Conservation (phyloP, 2,329 filamentous ascomycete genomes). For the Tolypocladium cylindrosporum region DNA sequence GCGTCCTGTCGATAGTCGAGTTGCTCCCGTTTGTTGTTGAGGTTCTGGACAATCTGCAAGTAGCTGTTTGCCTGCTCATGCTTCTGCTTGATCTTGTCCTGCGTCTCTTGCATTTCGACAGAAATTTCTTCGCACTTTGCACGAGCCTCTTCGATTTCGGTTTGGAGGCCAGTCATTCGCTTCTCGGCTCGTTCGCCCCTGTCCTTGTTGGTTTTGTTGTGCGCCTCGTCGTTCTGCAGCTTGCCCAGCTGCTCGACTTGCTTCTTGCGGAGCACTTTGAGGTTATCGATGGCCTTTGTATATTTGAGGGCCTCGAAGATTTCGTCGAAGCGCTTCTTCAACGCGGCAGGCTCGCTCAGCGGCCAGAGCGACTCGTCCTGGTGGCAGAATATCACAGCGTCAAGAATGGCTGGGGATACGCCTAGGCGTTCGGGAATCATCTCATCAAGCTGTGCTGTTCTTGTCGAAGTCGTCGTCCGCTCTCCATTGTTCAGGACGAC, state of each 20-base stretch:
- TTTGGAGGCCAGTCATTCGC: constrained; percentile 51
- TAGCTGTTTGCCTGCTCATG: constrained; percentile 66
- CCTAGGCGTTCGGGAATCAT: constrained; percentile 80
- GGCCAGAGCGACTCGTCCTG: constrained; percentile 98
- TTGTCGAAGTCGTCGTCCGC: constrained; percentile 66
- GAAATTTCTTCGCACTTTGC: constrained; percentile 49
- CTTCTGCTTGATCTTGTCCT: constrained; percentile 50
- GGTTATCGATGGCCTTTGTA: constrained; percentile 92
- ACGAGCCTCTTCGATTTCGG: constrained; percentile 53
- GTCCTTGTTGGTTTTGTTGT: constrained; percentile 77
- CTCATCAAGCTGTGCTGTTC: constrained; percentile 70
- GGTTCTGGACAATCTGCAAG: constrained; percentile 61
- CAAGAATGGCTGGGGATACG: constrained; percentile 80
- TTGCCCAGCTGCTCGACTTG: constrained; percentile 66
- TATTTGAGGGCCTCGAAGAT: constrained; percentile 98
- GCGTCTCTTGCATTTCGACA: constrained; percentile 50
- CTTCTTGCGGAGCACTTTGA: constrained; percentile 77
- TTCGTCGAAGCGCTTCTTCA: constrained; percentile 94
- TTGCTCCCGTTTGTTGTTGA: constrained; percentile 69
- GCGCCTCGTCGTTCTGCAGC: constrained; percentile 63
- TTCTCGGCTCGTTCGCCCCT: constrained; percentile 65
- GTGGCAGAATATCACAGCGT: constrained; percentile 96
- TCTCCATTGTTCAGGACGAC: constrained; percentile 72
- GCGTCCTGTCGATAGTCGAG: constrained; percentile 60
- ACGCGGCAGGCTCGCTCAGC: constrained; percentile 71